Evolutionary conservation across 371 early-diverging fungal species (phyloP), one percentile per base, ranked within the genome.

Genomic region (Mucor racemosus): DNA sequence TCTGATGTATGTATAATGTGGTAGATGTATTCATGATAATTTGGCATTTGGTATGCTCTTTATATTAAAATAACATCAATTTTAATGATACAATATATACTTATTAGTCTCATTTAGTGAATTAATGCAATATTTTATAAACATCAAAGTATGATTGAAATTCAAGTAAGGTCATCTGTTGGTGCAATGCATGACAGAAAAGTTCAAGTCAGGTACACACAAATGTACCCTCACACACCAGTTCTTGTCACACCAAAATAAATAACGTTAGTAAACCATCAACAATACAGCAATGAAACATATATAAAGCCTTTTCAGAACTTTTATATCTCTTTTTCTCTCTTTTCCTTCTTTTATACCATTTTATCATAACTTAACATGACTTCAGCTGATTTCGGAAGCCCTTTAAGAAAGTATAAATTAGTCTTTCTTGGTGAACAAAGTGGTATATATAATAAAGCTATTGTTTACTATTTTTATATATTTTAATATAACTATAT

Each of bases 381-480:
- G 67, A 56, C 67, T 26, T 50, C 67, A n/a, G 69, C 68, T n/a
- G 76, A 77, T 42, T 73, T 77, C 42, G 68, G 69, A 42, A 92
- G 88, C 68, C 92, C 94, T 34, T 84, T 94, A 60, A 82, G 90
- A 72, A 95, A 94, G 75, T 95, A 91, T 81, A 96, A 95, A 74
- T 88, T 96, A 34, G 96, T 96, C 15, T 95, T 98, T 75, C 88
- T 98, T 11, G 99, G 99, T 59, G 97, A 97, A 73, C 97, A 97
- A 77, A 94, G 95, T 72, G 97, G 97, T 96, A 90, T 78, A 81
- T n/a, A 14, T 19, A 15, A 34, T 17, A 8, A 3, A 35, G 0
- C 40, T n/a, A 19, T 17, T 14, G 35, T 36, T 19, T 44, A 21
- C 60, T 35, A 40, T 40, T 39, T 41, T 35, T n/a, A 21, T 39